phyloP scores from a whole-genome alignment of 1,139 yeast species.

The Candida albicans region DNA sequence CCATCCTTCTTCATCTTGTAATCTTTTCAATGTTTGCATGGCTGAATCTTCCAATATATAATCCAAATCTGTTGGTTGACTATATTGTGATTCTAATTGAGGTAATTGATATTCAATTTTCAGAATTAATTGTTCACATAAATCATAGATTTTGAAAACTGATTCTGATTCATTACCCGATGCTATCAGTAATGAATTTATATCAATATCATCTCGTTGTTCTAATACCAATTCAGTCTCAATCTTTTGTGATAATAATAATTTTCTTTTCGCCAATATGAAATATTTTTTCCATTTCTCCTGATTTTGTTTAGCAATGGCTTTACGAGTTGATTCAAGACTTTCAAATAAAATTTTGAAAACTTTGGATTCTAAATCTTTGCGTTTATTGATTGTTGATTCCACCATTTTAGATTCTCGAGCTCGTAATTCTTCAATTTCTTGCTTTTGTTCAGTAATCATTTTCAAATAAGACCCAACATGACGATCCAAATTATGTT shows the following conservation, averaged over 20 bases:
- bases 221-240: slow-evolving; percentile 33
- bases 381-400: slow-evolving; percentile 30
- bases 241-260: slow-evolving; percentile 44
- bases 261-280: slow-evolving; percentile 58
- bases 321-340: slow-evolving; percentile 36
- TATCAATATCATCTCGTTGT: background rate
- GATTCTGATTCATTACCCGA: slow-evolving; percentile 1
- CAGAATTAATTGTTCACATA: slow-evolving; percentile 27
- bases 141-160: slow-evolving; percentile 11
- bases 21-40: slow-evolving; percentile 40
- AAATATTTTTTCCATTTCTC: slow-evolving; percentile 50
- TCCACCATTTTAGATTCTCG: slow-evolving; percentile 51
- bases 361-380: slow-evolving; percentile 32
- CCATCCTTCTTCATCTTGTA: slow-evolving; percentile 61
- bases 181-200: background rate
- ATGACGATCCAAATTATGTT: slow-evolving; percentile 76
- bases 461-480: slow-evolving; percentile 84
- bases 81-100: slow-evolving; percentile 52
- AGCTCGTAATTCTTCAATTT: slow-evolving; percentile 66
- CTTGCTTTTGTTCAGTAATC: slow-evolving; percentile 80
- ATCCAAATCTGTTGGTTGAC: slow-evolving; percentile 52
- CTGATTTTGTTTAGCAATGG: slow-evolving; percentile 41
- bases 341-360: slow-evolving; percentile 40
- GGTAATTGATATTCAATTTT: slow-evolving; percentile 43
- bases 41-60: slow-evolving; percentile 44